Percentiles rank a stretch among this genome's conserved stretches.
Conservation (phyloP, 2,329 filamentous ascomycete species). For the Xylariaceae sp. region DNA sequence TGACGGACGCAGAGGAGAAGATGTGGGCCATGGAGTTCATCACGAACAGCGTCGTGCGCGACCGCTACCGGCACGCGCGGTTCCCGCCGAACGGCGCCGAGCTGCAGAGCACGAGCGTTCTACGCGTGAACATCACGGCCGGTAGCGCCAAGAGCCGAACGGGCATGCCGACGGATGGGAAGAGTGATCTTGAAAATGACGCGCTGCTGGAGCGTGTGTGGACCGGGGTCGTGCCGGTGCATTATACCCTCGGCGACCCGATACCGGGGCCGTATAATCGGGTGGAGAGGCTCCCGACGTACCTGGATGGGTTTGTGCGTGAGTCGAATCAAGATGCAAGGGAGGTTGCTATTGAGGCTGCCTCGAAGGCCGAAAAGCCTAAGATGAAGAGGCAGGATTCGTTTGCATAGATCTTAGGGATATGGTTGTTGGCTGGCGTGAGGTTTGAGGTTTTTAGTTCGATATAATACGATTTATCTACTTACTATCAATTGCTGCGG, state of each 20-base stretch:
- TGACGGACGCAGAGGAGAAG: conserved; percentile 64
- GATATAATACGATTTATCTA: no score
- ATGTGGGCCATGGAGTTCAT: conserved; percentile 73
- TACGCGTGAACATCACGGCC: conserved; percentile 61
- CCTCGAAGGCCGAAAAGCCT: conserved; percentile 16
- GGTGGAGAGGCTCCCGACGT: conserved; percentile 52
- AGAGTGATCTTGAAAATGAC: conserved; percentile 41
- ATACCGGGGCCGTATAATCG: conserved; percentile 54
- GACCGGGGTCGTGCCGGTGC: conserved; percentile 58
- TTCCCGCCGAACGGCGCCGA: conserved; percentile 67
- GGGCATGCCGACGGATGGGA: conserved; percentile 56
- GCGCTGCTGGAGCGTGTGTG: conserved; percentile 41
- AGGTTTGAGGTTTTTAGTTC: background rate
- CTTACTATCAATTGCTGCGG: no score
- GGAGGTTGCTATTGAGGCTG: conserved; percentile 22
- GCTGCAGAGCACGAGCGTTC: conserved; percentile 66
- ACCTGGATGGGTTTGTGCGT: conserved; percentile 45
- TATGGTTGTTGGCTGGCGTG: no score
- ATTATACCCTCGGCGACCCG: conserved; percentile 59
- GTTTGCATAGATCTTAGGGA: background rate
- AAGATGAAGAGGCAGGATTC: conserved; percentile 21
- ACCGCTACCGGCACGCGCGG: conserved; percentile 58
- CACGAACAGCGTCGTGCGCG: conserved; percentile 65
- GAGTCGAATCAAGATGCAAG: conserved; percentile 32
- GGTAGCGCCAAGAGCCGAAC: conserved; percentile 71